Evolutionary conservation across 225 moss, liverwort and hornwort genomes (phyloP).

Genomic region (Marchantia paleacea): DNA sequence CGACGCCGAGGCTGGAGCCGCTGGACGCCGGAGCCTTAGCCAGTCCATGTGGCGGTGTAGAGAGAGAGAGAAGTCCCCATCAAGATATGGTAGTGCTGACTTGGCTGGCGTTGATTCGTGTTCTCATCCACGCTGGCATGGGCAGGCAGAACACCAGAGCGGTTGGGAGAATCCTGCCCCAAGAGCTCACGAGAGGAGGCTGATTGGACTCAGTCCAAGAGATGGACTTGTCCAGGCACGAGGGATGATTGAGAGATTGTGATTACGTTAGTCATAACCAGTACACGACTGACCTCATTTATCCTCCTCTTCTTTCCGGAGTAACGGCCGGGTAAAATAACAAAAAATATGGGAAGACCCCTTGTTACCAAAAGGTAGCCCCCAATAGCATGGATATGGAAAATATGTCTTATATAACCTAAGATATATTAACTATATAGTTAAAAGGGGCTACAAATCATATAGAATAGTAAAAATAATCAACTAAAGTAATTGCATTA

Average conservation of each 20-base stretch:
- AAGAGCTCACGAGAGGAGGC: not conserved
- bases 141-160: not conserved
- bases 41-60: not conserved
- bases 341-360: no score
- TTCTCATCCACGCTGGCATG: not conserved
- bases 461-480: no score
- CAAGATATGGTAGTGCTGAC: conserved; percentile 18
- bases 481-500: no score
- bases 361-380: no score
- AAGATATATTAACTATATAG: no score
- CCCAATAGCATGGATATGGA: no score
- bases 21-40: not conserved
- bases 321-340: no score
- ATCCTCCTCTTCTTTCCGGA: no score
- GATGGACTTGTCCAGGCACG: not conserved
- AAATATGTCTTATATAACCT: no score
- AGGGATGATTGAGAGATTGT: not conserved
- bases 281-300: no score
- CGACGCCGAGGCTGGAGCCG: not conserved
- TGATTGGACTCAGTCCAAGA: not conserved
- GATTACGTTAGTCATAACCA: no score
- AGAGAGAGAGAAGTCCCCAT: not conserved
- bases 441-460: no score
- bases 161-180: not conserved
- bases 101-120: not conserved